phyloP scores from a whole-genome alignment of 2,329 filamentous ascomycete genomes.

The Sporothrix schenckii region DNA sequence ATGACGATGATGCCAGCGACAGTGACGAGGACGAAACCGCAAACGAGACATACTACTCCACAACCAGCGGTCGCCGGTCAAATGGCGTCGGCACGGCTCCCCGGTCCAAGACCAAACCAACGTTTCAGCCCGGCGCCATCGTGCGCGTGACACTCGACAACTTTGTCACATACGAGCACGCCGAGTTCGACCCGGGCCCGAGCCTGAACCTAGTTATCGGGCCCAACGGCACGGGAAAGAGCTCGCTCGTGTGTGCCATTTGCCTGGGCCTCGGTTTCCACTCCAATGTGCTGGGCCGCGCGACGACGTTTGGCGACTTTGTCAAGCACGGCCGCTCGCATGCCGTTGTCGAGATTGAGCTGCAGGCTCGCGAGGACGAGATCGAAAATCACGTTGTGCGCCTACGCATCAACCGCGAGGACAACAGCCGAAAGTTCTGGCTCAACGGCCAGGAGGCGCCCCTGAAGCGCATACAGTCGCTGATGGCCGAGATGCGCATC shows the following conservation, averaged over 20 bases:
- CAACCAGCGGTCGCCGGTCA: conserved; percentile 37
- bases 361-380: conserved; percentile 64
- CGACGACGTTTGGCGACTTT: conserved; percentile 82
- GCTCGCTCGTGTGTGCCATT: conserved; percentile 94
- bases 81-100: conserved; percentile 35
- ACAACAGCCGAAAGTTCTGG: conserved; percentile 78
- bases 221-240: conserved; percentile 98
- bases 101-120: conserved; percentile 34
- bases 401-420: conserved; percentile 77
- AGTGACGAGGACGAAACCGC: conserved; percentile 33
- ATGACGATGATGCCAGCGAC: conserved; percentile 32
- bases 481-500: conserved; percentile 76
- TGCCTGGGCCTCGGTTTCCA: conserved; percentile 88
- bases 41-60: conserved; percentile 37
- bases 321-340: conserved; percentile 84
- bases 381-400: conserved; percentile 71
- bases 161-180: conserved; percentile 93
- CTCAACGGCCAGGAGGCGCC: conserved; percentile 68
- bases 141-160: conserved; percentile 82
- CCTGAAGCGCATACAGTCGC: conserved; percentile 65
- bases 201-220: conserved; percentile 98
- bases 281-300: conserved; percentile 79
- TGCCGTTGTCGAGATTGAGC: conserved; percentile 87
- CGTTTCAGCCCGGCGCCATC: conserved; percentile 77
- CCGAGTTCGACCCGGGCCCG: conserved; percentile 87